Evolutionary conservation across 305 asterid species (phyloP).

Genomic region (Coffea humblotiana): DNA sequence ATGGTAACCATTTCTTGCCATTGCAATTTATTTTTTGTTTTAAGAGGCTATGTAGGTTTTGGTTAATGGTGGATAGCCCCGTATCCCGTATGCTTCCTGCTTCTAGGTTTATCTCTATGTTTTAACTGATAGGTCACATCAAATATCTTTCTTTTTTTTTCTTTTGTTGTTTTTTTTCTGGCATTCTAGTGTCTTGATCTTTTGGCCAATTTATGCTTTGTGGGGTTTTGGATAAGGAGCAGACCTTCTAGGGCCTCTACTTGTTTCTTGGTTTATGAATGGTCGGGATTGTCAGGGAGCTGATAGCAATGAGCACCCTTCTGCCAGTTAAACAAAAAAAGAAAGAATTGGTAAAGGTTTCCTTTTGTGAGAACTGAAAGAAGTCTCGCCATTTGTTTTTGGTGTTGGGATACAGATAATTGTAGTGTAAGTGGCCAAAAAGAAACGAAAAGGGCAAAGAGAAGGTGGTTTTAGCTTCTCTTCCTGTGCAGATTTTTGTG

Average conservation of each 20-base stretch:
- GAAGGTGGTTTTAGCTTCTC: slow-evolving; percentile 19
- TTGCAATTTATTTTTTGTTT: too few species aligned
- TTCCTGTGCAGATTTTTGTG: slow-evolving; percentile 16
- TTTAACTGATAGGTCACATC: slow-evolving; percentile 60
- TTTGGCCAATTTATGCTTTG: background rate
- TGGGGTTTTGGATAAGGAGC: slow-evolving; percentile 2
- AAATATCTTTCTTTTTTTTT: slow-evolving; percentile 10
- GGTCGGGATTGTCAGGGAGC: background rate
- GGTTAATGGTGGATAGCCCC: background rate
- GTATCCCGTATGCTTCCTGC: background rate
- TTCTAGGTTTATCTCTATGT: slow-evolving; percentile 25
- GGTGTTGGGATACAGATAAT: background rate
- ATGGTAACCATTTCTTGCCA: too few species aligned
- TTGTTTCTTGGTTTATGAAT: background rate
- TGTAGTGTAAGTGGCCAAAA: background rate
- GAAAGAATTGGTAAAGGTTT: background rate
- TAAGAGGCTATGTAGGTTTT: too few species aligned
- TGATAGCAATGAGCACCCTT: background rate
- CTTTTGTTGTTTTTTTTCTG: background rate
- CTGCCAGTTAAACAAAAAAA: background rate
- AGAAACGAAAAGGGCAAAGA: slow-evolving; percentile 4
- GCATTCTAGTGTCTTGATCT: background rate
- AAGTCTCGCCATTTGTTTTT: slow-evolving; percentile 7
- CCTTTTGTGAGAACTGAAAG: slow-evolving; percentile 4
- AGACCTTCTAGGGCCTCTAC: background rate